Percentiles rank a stretch among this genome's conserved stretches.
Conservation (phyloP, 139 green algal species). For the Tetratostichococcus sp. region DNA sequence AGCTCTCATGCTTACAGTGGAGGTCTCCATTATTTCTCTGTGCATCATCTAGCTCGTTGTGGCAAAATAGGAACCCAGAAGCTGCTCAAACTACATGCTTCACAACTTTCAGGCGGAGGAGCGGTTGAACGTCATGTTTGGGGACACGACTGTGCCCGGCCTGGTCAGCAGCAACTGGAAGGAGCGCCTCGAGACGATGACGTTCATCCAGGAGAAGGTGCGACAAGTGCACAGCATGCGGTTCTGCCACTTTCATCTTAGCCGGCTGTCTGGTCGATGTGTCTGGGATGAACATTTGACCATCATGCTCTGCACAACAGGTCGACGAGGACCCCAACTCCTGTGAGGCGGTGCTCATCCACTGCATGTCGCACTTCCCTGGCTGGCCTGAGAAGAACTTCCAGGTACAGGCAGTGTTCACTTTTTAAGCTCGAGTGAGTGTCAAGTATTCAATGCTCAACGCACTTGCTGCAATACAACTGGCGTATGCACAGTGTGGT, state of each 20-base stretch:
- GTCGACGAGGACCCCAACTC: background rate
- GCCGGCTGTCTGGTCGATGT: no score
- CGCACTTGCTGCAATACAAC: no score
- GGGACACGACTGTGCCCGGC: constrained; percentile 44
- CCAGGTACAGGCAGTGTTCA: constrained; percentile 58
- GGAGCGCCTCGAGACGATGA: constrained; percentile 76
- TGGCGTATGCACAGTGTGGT: no score
- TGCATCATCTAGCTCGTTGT: no score
- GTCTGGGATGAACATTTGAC: no score
- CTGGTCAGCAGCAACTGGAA: constrained; percentile 84
- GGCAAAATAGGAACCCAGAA: no score
- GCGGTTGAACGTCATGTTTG: constrained; percentile 46
- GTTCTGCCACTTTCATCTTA: no score
- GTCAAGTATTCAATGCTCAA: no score
- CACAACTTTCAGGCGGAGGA: constrained; percentile 40
- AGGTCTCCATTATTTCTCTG: no score
- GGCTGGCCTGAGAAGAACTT: constrained; percentile 96
- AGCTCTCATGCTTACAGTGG: no score
- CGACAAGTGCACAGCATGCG: background rate
- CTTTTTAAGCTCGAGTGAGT: no score
- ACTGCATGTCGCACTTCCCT: constrained; percentile 59
- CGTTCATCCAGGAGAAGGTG: constrained; percentile 40
- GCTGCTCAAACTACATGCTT: no score
- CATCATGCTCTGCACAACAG: background rate
- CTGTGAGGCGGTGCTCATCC: background rate